phyloP scores from a whole-genome alignment of 352 stramenopile genomes.

The Elongisporangium prolatum region DNA sequence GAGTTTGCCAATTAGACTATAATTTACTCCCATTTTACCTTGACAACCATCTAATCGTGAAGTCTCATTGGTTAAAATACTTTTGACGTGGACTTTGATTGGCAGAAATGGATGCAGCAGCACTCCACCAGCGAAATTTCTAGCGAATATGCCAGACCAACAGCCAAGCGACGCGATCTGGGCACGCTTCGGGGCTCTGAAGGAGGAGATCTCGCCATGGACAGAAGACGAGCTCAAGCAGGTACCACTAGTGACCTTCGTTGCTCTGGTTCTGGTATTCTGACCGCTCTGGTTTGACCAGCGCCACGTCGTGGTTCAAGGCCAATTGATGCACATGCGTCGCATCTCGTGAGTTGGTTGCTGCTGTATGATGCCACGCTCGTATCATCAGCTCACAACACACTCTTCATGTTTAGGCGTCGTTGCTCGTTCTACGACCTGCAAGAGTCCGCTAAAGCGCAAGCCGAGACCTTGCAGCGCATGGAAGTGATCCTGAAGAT shows the following conservation, averaged over 20 bases:
- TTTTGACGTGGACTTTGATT: background rate
- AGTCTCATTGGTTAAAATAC: background rate
- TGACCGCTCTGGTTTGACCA: constrained; percentile 4
- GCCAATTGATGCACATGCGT: constrained; percentile 69
- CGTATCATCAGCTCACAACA: background rate
- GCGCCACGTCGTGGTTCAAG: constrained; percentile 47
- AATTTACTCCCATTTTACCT: background rate
- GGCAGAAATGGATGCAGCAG: background rate
- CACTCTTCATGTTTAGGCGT: constrained; percentile 20
- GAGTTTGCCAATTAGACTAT: constrained; percentile 61
- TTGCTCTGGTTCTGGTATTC: background rate
- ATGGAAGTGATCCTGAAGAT: constrained; percentile 81
- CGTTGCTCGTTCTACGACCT: constrained; percentile 80
- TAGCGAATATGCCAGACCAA: background rate
- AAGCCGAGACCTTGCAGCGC: constrained; percentile 18
- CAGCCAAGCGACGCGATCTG: constrained; percentile 15
- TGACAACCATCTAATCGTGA: background rate
- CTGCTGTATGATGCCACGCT: background rate
- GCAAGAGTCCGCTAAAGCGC: constrained; percentile 14
- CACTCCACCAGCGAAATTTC: background rate
- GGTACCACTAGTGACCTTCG: constrained; percentile 1
- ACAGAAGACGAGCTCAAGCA: constrained; percentile 14
- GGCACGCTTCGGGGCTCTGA: constrained; percentile 47
- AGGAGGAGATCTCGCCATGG: constrained; percentile 23
- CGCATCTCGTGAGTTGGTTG: constrained; percentile 49